Evolutionary conservation across 1,139 yeast species (phyloP).

Genomic region (Tardiomyces digboiensis): DNA sequence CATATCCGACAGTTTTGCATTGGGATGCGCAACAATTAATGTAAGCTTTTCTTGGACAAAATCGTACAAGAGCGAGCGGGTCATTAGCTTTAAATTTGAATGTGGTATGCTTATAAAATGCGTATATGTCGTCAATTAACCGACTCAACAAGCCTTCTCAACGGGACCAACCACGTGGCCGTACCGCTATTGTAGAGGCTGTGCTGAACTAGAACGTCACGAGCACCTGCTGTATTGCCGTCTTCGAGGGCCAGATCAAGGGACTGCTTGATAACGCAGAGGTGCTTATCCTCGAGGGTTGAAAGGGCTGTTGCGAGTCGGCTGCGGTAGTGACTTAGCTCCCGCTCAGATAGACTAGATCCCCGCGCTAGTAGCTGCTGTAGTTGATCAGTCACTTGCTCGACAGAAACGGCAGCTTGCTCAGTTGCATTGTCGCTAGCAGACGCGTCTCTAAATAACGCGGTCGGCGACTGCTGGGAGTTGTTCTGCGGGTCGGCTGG

Average conservation of each 20-base stretch:
- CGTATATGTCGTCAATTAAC: background rate
- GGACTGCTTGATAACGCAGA: conserved; percentile 14
- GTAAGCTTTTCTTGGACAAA: too few species aligned
- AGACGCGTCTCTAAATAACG: too few species aligned
- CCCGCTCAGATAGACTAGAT: conserved; percentile 26
- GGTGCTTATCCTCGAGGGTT: conserved; percentile 15
- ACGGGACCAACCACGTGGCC: conserved; percentile 47
- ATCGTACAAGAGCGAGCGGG: too few species aligned
- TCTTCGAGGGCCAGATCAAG: conserved; percentile 9
- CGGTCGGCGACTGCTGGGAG: too few species aligned
- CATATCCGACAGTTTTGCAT: too few species aligned
- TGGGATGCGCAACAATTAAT: too few species aligned
- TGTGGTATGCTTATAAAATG: too few species aligned
- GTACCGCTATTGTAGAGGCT: conserved; percentile 45
- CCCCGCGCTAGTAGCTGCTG: conserved; percentile 10
- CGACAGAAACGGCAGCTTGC: conserved; percentile 10
- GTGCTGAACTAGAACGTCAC: conserved; percentile 31
- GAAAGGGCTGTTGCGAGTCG: conserved; percentile 23
- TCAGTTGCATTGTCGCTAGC: background rate
- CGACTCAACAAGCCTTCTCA: conserved; percentile 39
- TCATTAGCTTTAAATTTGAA: too few species aligned
- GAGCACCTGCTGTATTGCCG: conserved; percentile 14
- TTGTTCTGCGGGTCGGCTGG: background rate
- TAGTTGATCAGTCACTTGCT: conserved; percentile 11
- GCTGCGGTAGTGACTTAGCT: conserved; percentile 30